Conservation (phyloP, 441 rosid species). For the Erodium chrysanthum region DNA sequence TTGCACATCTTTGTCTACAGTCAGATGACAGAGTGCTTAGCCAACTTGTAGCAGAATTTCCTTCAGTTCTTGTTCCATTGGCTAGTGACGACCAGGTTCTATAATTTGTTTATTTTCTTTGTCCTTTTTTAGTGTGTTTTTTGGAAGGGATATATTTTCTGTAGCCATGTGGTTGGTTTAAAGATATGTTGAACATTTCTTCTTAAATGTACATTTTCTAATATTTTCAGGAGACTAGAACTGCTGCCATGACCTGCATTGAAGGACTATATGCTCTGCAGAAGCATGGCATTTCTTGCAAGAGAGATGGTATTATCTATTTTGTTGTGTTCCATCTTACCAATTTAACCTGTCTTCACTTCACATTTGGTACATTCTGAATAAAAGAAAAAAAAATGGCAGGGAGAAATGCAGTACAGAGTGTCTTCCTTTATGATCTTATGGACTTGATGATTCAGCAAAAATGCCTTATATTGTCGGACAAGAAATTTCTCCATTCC, state of each 20-base stretch:
- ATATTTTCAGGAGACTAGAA: constrained; percentile 51
- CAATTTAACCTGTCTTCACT: constrained; percentile 6
- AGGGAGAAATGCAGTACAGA: constrained; percentile 69
- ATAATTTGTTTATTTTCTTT: constrained; percentile 7
- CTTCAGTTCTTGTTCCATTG: constrained; percentile 73
- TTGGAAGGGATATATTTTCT: not conserved
- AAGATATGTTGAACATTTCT: not conserved
- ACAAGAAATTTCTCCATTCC: constrained; percentile 64
- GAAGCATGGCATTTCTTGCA: constrained; percentile 46
- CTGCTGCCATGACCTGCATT: constrained; percentile 72
- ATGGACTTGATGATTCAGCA: constrained; percentile 74
- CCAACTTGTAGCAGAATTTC: constrained; percentile 63
- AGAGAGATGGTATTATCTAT: constrained; percentile 66
- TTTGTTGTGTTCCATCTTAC: constrained; percentile 10
- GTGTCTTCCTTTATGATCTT: constrained; percentile 56
- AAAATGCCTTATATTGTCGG: constrained; percentile 66
- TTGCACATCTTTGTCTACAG: constrained; percentile 55
- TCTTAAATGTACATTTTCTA: not conserved
- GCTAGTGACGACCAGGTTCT: constrained; percentile 63
- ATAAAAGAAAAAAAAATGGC: constrained; percentile 21
- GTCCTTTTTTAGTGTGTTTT: not conserved
- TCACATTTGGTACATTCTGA: constrained; percentile 1
- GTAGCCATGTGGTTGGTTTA: not conserved
- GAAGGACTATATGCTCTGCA: constrained; percentile 53
- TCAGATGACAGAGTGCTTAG: constrained; percentile 42